phyloP scores from a whole-genome alignment of 306 rosid genomes.

The Luffa acutangula region DNA sequence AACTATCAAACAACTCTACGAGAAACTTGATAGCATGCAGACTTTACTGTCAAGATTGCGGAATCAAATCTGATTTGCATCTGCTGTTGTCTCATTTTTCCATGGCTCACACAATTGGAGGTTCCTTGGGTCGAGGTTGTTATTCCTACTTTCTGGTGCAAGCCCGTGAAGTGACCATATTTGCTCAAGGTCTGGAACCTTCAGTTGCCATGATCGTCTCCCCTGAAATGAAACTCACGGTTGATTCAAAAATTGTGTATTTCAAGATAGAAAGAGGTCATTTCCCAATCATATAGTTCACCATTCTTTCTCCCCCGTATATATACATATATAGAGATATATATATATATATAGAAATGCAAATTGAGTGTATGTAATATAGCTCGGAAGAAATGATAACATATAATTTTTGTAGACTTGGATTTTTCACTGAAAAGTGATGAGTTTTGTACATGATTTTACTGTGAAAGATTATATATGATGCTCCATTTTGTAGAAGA shows the following conservation, averaged over 20 bases:
- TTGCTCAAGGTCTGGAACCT: not conserved
- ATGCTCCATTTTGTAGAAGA: not conserved
- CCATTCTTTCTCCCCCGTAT: constrained; percentile 2
- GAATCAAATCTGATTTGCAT: constrained; percentile 30
- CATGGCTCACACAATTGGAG: not conserved
- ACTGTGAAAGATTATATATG: not conserved
- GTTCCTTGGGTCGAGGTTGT: not conserved
- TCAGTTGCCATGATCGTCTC: not conserved
- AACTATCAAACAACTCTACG: constrained; percentile 40
- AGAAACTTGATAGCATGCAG: constrained; percentile 64
- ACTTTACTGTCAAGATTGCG: constrained; percentile 43
- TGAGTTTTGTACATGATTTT: constrained; percentile 4
- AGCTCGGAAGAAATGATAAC: not conserved
- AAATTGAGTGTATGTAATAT: constrained; percentile 8
- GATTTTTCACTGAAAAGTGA: not conserved
- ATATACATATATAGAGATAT: not conserved
- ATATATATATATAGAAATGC: not conserved
- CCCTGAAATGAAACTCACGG: not conserved
- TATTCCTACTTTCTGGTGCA: not conserved
- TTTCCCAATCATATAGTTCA: not conserved
- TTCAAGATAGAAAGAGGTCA: not conserved
- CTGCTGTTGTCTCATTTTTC: not conserved
- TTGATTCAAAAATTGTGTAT: not conserved
- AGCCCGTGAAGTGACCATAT: not conserved
- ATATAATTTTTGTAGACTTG: constrained; percentile 3